Evolutionary conservation across 495 filamentous ascomycete species (phyloP).

Genomic region (Xylaria scruposa): DNA sequence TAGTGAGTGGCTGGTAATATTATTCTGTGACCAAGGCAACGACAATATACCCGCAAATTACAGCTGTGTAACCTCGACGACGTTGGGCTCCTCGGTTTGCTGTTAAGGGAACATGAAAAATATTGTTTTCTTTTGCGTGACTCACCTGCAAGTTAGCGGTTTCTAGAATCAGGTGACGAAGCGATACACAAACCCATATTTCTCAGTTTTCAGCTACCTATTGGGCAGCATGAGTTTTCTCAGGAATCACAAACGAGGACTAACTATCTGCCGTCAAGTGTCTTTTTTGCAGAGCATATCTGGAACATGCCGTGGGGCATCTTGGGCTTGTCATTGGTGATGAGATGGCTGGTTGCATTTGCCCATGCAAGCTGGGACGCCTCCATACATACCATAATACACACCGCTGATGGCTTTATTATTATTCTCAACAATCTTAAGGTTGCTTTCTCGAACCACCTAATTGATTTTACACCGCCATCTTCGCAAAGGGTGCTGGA

Average conservation of each 20-base stretch:
- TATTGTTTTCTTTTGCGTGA: not conserved
- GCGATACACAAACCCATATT: not conserved
- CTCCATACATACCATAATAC: not conserved
- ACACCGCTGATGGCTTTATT: not conserved
- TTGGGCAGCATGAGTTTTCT: not conserved
- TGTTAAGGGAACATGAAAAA: not conserved
- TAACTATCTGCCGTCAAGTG: not conserved
- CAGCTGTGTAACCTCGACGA: not conserved
- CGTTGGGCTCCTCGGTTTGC: not conserved
- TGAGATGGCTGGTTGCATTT: not conserved
- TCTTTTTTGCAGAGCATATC: too few relatives aligned
- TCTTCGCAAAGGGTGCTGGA: not conserved
- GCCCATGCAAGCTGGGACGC: not conserved
- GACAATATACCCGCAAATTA: not conserved
- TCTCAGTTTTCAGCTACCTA: not conserved
- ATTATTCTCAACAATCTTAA: not conserved
- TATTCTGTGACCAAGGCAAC: not conserved
- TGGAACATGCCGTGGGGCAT: not conserved
- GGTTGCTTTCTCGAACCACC: not conserved
- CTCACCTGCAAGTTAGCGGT: too few relatives aligned
- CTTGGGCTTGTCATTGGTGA: not conserved
- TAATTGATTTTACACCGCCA: not conserved
- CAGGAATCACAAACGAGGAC: not conserved
- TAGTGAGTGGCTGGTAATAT: not conserved
- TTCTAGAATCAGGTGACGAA: not conserved